Evolutionary conservation across 2,329 filamentous ascomycete genomes (phyloP), one percentile per base, ranked within the genome.

Genomic region (Aspergillus uvarum): DNA sequence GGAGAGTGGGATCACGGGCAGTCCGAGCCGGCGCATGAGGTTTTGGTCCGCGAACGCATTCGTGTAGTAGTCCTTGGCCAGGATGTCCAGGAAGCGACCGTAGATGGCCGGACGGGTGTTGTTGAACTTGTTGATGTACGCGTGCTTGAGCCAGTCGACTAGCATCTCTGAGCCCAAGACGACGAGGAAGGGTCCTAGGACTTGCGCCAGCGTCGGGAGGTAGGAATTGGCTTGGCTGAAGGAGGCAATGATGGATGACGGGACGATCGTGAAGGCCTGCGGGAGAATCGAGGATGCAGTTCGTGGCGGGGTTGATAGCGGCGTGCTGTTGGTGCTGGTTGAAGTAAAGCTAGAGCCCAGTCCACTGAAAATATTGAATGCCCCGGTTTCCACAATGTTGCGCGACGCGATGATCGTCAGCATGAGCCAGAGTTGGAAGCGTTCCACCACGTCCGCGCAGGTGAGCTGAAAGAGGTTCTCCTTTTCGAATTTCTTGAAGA

Each of bases 401-500:
- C 95, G 90, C 75, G 96, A 89, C 8, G 92, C 95, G 63, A 99
- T 98, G 71, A 99, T 97, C 64, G 95, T 84, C 1, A 99, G 84
- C 89, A 99, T 98, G 51, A 99, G 86, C 92, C 94, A 98, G 1
- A 99, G 85, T 71, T 99, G 95, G 70, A 99, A 99, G 1, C 95
- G 87, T 77, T 99, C 95, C 1, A 99, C 95, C 35, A 99, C 89
- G 72, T 99, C 95, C 4, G 95, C 94, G 66, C 95, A 99, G 0
- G 94, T 96, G 14, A 99, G 83, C 74, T 99, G 95, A 72, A 99
- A 99, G 0, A 96, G 81, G 66, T 96, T 98, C 72, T 99, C 95
- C 74, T 97, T 98, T 70, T 99, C 95, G 64, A 98, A 96, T 62
- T 94, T 95, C 80, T 99, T 98, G 82, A 99, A 99, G 0, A 99